Base-by-base conservation (phyloP, 208 protist species). In the Acanthamoeba polyphaga region DNA sequence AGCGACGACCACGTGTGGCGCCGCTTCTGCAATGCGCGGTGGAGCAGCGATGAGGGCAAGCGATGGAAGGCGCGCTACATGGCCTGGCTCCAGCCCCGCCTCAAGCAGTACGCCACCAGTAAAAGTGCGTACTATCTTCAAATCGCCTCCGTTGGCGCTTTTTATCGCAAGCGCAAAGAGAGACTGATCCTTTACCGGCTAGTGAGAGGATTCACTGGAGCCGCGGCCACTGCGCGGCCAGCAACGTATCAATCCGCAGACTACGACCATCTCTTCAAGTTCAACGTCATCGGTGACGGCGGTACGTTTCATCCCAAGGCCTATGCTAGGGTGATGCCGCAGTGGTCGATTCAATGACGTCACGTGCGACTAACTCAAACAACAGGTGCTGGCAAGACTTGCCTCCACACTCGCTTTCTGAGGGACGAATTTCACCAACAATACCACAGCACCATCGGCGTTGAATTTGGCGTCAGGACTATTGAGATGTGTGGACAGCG, bases 391-490 rank as follows among this genome's bases (percentile, higher is more conserved):
- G 74, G 74, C 15, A 82, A 82, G 43, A 29, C 43, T 1, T 2
- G 0, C 19, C 17, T 82, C 32, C 74, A 82, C 22, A 53, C 22
- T 0, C 74, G 74, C 0, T 90, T 49, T 34, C 6, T 68, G 0
- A 27, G 51, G 9, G 19, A n/a, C n/a, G 19, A n/a, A 15, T 90
- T 24, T n/a, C 7, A 1, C 17, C 15, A 0, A 1, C 82, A 9
- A 97, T 98, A 34, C 98, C 99, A 98, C 95, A 98, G 97, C 97
- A 99, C 99, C 51, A 99, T 99, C 87, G 99, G 99, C 68, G 98
- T 99, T 8, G 99, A 99, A 94, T 99, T 99, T 95, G 99, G 98
- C 80, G 99, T 98, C 49, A 97, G 97, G n/a, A 78, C 96, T 17
- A 88, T 97, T 19, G 96, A 96, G 17, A 24, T 96, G 22, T 49